These are phyloP conservation scores for Chernovozyma aurita DNA, from an alignment of 1,139 yeast genomes.

Conservation along the genomic window DNA sequence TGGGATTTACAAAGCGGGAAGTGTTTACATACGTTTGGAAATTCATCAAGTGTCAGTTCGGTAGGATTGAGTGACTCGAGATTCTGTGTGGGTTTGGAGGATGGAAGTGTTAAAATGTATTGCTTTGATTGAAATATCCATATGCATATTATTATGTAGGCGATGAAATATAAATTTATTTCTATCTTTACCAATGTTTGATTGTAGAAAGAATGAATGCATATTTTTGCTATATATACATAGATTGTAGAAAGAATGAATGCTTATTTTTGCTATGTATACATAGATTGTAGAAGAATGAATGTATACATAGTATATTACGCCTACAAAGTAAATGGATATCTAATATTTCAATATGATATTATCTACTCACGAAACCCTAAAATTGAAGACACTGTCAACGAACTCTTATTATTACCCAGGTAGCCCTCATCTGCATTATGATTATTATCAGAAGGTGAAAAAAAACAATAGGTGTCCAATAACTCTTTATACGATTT, in stretches of 20 bases:
- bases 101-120: constrained; percentile 78
- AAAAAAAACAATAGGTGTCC: constrained; percentile 67
- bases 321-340: no score
- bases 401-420: background rate
- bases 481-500: constrained; percentile 63
- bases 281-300: no score
- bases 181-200: no score
- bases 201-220: no score
- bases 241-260: no score
- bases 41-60: constrained; percentile 72
- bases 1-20: constrained; percentile 96
- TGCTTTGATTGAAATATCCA: constrained; percentile 52
- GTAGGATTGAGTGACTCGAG: constrained; percentile 88
- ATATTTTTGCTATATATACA: no score
- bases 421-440: background rate
- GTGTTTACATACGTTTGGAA: constrained; percentile 87
- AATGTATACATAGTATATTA: no score
- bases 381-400: constrained; percentile 8
- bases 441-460: constrained; percentile 4
- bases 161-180: no score
- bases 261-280: no score
- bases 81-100: constrained; percentile 86
- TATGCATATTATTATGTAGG: background rate
- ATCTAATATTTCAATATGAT: no score
- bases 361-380: constrained; percentile 5